These are phyloP conservation scores for Backusella mclennaniae DNA, from an alignment of 192 early-diverging fungal genomes.

Conservation along the genomic window DNA sequence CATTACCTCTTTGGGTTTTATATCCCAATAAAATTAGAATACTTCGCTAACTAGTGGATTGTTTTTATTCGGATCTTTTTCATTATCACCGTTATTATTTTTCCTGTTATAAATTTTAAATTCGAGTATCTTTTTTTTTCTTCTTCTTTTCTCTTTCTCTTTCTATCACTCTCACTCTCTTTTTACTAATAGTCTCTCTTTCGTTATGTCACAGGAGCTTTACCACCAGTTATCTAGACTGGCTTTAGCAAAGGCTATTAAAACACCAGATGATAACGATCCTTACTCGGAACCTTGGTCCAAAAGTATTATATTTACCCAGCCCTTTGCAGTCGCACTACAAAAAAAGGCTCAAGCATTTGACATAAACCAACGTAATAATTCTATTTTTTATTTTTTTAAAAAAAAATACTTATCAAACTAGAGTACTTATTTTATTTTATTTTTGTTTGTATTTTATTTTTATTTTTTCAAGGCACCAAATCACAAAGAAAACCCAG, in stretches of 20 bases:
- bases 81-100: not conserved
- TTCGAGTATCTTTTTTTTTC: not conserved
- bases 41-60: not conserved
- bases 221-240: slow-evolving; percentile 23
- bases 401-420: not conserved
- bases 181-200: not conserved
- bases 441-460: not conserved
- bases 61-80: not conserved
- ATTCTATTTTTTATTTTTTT: not conserved
- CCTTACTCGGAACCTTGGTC: slow-evolving; percentile 24
- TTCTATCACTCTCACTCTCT: not conserved
- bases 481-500: not conserved
- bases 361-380: not conserved
- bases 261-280: slow-evolving; percentile 16
- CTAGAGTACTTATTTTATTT: not conserved
- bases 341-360: not conserved
- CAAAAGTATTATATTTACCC: slow-evolving; percentile 33
- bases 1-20: not conserved
- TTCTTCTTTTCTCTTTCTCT: not conserved
- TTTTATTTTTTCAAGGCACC: not conserved
- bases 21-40: not conserved
- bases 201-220: not conserved
- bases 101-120: not conserved
- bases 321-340: not conserved
- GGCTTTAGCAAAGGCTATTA: slow-evolving; percentile 31